Conservation (phyloP, 495 filamentous ascomycete genomes). For the Usnea hakonensis region DNA sequence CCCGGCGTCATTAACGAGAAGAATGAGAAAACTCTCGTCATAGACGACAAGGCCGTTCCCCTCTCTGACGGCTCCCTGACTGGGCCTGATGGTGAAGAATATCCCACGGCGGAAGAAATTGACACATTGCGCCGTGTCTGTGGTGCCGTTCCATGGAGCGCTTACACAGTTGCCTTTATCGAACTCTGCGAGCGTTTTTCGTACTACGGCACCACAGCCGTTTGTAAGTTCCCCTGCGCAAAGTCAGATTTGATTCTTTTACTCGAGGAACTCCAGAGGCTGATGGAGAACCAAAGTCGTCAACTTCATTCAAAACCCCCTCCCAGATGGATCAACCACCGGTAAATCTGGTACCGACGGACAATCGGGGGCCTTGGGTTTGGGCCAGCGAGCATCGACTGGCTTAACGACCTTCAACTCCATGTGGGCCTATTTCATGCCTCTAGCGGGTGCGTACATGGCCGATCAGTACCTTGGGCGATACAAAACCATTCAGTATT, state of each 20-base stretch:
- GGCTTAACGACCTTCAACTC: conserved; percentile 27
- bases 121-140: conserved; percentile 40
- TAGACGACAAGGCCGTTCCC: background rate
- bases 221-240: background rate
- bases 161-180: conserved; percentile 53
- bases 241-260: background rate
- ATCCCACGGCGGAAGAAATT: conserved; percentile 42
- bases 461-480: conserved; percentile 64
- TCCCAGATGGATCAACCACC: conserved; percentile 46
- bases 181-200: conserved; percentile 61
- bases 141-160: conserved; percentile 42
- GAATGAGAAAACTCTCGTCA: conserved; percentile 5
- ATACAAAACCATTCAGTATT: conserved; percentile 58
- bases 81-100: conserved; percentile 7
- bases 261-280: too few relatives aligned
- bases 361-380: conserved; percentile 44
- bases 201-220: conserved; percentile 44
- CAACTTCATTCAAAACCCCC: conserved; percentile 41
- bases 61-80: background rate
- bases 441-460: conserved; percentile 58
- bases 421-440: conserved; percentile 67
- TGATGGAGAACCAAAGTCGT: conserved; percentile 23
- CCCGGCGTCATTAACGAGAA: conserved; percentile 9
- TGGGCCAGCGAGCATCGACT: conserved; percentile 26
- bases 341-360: conserved; percentile 29